Evolutionary conservation across 345 rosid genomes (phyloP).

Genomic region (Reutealis trisperma): DNA sequence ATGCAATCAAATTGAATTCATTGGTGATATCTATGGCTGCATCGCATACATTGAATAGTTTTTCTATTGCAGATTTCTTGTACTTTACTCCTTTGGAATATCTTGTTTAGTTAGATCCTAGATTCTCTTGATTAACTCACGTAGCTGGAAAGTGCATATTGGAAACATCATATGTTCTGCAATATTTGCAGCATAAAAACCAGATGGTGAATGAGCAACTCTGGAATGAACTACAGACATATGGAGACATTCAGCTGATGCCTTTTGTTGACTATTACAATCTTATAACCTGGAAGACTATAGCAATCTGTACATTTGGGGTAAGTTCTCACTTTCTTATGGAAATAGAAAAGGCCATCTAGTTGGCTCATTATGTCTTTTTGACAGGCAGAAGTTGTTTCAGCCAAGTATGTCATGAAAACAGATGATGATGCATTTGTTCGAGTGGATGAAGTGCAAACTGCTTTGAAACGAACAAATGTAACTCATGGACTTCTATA

Average conservation of each 20-base stretch:
- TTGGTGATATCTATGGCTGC: neutral
- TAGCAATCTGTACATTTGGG: constrained; percentile 93
- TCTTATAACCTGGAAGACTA: constrained; percentile 91
- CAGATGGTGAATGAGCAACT: constrained; percentile 82
- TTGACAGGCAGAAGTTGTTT: constrained; percentile 65
- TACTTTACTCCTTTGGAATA: too few relatives aligned
- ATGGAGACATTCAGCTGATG: constrained; percentile 86
- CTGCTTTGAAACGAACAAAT: constrained; percentile 57
- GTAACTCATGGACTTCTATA: constrained; percentile 63
- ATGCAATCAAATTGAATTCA: too few relatives aligned
- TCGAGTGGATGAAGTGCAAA: constrained; percentile 81
- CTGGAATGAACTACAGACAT: constrained; percentile 73
- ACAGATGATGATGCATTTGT: constrained; percentile 97
- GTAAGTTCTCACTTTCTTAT: constrained; percentile 39
- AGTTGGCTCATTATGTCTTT: constrained; percentile 15
- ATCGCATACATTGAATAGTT: neutral
- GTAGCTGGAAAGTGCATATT: neutral
- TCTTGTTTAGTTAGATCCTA: too few relatives aligned
- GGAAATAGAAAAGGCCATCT: neutral
- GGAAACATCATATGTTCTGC: constrained; percentile 1
- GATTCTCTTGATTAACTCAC: neutral
- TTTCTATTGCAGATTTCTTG: neutral
- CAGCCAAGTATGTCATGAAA: constrained; percentile 90
- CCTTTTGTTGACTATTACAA: constrained; percentile 93
- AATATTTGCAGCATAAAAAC: constrained; percentile 75